Conservation (phyloP, 1,284 basidiomycete genomes). For the Cryptococcus amylolentus region DNA sequence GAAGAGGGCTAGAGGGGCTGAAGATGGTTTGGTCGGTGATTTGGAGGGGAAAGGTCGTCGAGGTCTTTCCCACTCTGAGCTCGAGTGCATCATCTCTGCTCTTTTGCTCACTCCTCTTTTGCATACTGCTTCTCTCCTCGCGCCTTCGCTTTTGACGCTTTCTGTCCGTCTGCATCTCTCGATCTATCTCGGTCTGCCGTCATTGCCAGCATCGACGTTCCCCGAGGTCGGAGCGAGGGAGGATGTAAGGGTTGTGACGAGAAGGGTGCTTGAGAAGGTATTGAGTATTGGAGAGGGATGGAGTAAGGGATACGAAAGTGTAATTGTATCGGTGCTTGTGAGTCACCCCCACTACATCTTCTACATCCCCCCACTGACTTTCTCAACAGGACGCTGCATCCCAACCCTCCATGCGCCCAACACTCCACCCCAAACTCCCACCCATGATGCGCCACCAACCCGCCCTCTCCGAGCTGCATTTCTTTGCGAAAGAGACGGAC, state of each 20-base stretch:
- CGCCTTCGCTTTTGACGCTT: slow-evolving; percentile 63
- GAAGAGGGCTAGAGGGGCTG: slow-evolving; percentile 70
- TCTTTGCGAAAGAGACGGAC: slow-evolving; percentile 36
- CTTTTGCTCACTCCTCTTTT: slow-evolving; percentile 40
- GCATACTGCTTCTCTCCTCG: slow-evolving; percentile 62
- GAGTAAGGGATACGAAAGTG: slow-evolving; percentile 26
- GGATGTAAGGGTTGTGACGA: slow-evolving; percentile 13
- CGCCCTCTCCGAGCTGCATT: slow-evolving; percentile 33
- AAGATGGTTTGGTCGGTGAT: slow-evolving; percentile 68
- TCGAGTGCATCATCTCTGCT: background rate
- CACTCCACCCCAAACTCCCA: slow-evolving; percentile 40
- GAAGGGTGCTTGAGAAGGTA: slow-evolving; percentile 17
- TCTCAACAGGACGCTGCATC: background rate
- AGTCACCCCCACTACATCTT: background rate
- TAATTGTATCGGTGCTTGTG: slow-evolving; percentile 20
- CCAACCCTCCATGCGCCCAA: slow-evolving; percentile 12
- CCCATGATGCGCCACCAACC: slow-evolving; percentile 33
- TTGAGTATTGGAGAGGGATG: slow-evolving; percentile 25
- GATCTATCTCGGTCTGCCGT: slow-evolving; percentile 24
- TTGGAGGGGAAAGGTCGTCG: slow-evolving; percentile 52
- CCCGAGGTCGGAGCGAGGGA: slow-evolving; percentile 6
- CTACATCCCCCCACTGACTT: background rate
- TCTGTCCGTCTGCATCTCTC: slow-evolving; percentile 58
- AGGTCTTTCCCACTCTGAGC: slow-evolving; percentile 53
- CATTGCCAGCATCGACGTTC: slow-evolving; percentile 10